Percentiles rank a stretch among this genome's conserved stretches.
Conservation (phyloP, 176 grass and related monocot species). For the Eragrostis curvula region DNA sequence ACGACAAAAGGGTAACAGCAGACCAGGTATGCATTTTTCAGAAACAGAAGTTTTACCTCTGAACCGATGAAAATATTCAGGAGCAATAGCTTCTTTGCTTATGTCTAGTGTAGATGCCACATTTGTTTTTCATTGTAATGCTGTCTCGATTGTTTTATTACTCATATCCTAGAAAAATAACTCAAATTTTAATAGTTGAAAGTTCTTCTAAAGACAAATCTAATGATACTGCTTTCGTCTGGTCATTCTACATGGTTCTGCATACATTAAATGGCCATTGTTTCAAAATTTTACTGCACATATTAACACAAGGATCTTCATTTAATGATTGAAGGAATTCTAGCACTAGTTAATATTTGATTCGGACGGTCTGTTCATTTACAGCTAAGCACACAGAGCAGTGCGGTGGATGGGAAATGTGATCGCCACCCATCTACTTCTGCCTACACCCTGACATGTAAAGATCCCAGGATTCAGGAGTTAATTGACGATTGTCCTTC, state of each 20-base stretch:
- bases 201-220: background rate
- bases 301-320: no score
- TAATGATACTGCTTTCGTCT: background rate
- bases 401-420: background rate
- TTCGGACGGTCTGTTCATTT: conserved; percentile 18
- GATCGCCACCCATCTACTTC: background rate
- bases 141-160: background rate
- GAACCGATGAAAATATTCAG: conserved; percentile 1
- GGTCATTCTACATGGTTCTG: background rate
- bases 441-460: conserved; percentile 20
- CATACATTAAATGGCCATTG: background rate
- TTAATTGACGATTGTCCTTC: conserved; percentile 56
- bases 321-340: background rate
- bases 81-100: background rate
- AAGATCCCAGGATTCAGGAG: conserved; percentile 47
- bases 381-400: conserved; percentile 31
- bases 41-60: background rate
- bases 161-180: background rate
- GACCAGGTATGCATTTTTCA: conserved; percentile 49
- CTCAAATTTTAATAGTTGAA: background rate
- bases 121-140: background rate
- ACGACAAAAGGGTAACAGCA: conserved; percentile 11
- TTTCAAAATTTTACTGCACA: background rate
- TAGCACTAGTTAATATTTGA: background rate
- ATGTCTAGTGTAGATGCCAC: background rate